Conservation (phyloP, 805 yeast genomes). For the Vanderwaltozyma tropicalis region DNA sequence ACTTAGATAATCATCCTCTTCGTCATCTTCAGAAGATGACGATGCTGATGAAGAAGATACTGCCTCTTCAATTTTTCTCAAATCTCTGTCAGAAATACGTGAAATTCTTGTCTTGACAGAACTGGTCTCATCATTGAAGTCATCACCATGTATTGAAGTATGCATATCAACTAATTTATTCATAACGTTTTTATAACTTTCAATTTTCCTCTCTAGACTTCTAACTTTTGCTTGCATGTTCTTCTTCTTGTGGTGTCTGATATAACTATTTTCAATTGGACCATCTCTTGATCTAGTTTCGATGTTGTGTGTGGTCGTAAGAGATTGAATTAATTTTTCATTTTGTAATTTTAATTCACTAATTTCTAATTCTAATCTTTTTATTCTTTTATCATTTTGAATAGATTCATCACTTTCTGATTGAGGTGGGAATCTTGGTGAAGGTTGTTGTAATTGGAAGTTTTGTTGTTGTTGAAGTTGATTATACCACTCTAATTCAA, state of each 20-base stretch:
- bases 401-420: constrained; percentile 10
- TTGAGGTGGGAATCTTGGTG: constrained; percentile 1
- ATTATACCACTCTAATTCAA: constrained; percentile 11
- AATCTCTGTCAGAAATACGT: constrained; percentile 17
- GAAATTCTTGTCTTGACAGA: constrained; percentile 13
- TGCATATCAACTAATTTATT: constrained; percentile 12
- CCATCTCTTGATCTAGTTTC: not conserved
- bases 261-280: not conserved
- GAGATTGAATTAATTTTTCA: constrained; percentile 24
- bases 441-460: constrained; percentile 3
- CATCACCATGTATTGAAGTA: not conserved
- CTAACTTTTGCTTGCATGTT: constrained; percentile 21
- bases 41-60: constrained; percentile 14
- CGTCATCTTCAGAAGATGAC: constrained; percentile 3
- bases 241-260: constrained; percentile 3
- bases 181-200: constrained; percentile 19
- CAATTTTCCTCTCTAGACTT: constrained; percentile 23
- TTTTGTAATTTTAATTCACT: constrained; percentile 27
- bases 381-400: constrained; percentile 22
- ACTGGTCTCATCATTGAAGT: constrained; percentile 1
- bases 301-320: constrained; percentile 6
- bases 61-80: constrained; percentile 20
- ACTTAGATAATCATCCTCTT: constrained; percentile 3
- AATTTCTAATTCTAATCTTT: constrained; percentile 25
- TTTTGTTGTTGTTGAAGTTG: constrained; percentile 2